phyloP scores from a whole-genome alignment of 139 green algal genomes.

The Coelastrella sp. region DNA sequence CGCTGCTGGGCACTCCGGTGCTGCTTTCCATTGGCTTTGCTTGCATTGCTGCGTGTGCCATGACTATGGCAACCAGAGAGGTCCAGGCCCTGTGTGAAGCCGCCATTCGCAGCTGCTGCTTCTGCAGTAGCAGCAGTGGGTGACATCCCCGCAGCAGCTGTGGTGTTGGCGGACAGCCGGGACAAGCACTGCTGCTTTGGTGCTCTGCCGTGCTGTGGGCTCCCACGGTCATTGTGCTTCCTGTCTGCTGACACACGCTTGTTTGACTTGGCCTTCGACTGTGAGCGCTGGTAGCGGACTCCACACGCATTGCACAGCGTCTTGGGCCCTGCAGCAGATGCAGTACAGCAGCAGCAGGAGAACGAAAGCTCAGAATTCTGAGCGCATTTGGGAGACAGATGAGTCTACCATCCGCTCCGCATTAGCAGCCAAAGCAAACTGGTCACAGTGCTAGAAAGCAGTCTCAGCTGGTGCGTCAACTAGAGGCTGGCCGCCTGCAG shows the following conservation, averaged over 20 bases:
- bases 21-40: background rate
- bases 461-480: no score
- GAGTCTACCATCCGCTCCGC: no score
- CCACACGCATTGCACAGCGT: constrained; percentile 72
- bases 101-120: constrained; percentile 4
- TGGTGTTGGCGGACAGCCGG: background rate
- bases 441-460: no score
- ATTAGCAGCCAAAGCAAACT: background rate
- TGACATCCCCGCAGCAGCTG: background rate
- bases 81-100: background rate
- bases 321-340: constrained; percentile 57
- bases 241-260: constrained; percentile 5
- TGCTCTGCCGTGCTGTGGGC: background rate
- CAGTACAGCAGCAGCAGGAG: background rate
- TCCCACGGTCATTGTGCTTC: background rate
- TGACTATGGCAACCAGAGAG: no score
- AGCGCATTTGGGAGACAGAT: no score
- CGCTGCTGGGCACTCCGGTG: background rate
- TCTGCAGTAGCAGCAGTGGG: background rate
- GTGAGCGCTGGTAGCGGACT: constrained; percentile 61
- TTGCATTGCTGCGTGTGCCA: background rate
- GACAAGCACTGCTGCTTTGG: background rate
- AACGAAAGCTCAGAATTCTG: no score
- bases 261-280: constrained; percentile 52
- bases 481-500: no score